These are phyloP conservation scores for Leishmania tarentolae DNA, from an alignment of 208 protist genomes.

Conservation along the genomic window DNA sequence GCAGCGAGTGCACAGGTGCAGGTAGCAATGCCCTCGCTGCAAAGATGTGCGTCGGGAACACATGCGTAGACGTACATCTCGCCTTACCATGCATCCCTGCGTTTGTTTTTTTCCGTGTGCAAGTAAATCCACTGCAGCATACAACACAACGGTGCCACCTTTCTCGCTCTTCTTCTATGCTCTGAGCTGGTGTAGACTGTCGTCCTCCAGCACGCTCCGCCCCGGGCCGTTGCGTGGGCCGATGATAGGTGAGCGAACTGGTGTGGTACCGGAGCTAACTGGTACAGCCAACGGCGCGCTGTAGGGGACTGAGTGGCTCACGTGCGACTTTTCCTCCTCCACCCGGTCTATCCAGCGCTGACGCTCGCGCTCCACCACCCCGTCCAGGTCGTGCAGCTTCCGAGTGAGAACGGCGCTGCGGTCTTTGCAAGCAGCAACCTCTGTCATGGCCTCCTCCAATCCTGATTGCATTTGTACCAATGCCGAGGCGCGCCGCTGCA, in stretches of 20 bases:
- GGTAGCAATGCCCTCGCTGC: not conserved
- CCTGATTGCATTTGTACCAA: conserved; percentile 58
- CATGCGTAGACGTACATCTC: not conserved
- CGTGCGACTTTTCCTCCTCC: conserved; percentile 67
- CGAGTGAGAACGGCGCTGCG: conserved; percentile 52
- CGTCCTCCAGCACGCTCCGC: conserved; percentile 18
- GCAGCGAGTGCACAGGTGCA: not conserved
- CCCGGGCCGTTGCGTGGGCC: conserved; percentile 15
- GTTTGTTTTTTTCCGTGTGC: not conserved
- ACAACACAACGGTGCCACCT: not conserved
- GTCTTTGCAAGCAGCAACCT: conserved; percentile 71
- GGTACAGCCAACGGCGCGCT: conserved; percentile 12
- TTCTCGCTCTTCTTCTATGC: conserved; percentile 8
- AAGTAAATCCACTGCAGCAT: too few species aligned
- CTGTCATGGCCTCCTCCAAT: conserved; percentile 64
- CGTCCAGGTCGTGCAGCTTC: conserved; percentile 72
- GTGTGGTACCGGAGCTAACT: conserved; percentile 25
- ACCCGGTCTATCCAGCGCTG: conserved; percentile 65
- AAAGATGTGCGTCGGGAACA: not conserved
- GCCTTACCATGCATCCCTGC: not conserved
- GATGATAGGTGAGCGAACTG: conserved; percentile 17
- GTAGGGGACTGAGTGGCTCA: conserved; percentile 38
- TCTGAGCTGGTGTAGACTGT: conserved; percentile 17
- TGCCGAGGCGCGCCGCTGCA: conserved; percentile 64
- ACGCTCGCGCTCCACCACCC: conserved; percentile 67